These are phyloP conservation scores for Ettlia oleoabundans DNA, from an alignment of 139 green algal species.

Conservation along the genomic window DNA sequence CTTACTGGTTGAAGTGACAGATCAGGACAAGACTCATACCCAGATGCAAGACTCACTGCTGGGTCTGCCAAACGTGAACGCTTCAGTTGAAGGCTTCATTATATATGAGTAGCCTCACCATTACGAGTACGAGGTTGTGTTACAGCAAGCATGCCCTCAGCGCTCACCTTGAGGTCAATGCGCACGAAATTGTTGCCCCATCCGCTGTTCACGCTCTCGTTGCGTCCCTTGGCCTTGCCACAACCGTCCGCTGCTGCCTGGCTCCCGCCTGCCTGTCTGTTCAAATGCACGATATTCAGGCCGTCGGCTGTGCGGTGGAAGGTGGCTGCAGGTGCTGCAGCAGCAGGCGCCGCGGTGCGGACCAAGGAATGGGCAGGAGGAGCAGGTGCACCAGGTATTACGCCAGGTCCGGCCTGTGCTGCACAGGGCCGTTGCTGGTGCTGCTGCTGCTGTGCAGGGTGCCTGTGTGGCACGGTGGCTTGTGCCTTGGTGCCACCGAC, in stretches of 20 bases:
- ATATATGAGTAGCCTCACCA: too few species aligned
- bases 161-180: conserved; percentile 58
- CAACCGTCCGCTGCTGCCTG: not conserved
- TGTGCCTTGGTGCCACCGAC: too few species aligned
- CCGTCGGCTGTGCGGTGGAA: conserved; percentile 40
- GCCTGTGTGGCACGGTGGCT: too few species aligned
- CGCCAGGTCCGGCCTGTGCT: not conserved
- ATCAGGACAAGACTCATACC: too few species aligned
- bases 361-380: too few species aligned
- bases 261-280: conserved; percentile 3
- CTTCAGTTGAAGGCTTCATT: too few species aligned
- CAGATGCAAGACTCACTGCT: too few species aligned
- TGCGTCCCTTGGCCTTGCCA: not conserved
- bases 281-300: conserved; percentile 32
- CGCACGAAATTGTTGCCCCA: conserved; percentile 64
- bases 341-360: too few species aligned
- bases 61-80: too few species aligned
- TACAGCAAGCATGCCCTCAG: not conserved
- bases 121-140: too few species aligned
- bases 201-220: conserved; percentile 22
- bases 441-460: not conserved
- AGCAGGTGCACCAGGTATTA: not conserved
- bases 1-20: too few species aligned
- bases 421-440: not conserved
- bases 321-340: not conserved